Base-by-base conservation (phyloP, 2,329 filamentous ascomycete genomes). In the Sporothrix curviconia region DNA sequence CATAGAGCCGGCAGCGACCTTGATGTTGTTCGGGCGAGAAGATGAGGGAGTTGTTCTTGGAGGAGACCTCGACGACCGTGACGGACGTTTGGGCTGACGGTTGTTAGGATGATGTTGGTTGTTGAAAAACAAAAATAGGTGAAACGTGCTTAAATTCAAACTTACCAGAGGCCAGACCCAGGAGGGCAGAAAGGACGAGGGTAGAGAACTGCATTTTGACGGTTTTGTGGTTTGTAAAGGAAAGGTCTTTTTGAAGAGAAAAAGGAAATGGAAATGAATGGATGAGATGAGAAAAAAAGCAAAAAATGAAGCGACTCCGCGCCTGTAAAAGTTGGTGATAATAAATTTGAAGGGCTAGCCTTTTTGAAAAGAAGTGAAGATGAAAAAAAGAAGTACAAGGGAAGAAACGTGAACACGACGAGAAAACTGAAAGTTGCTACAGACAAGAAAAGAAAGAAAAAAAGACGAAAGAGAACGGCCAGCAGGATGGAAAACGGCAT, bases 21-120 rank as follows among this genome's bases (percentile, higher is more conserved):
- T 76, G 68, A 92, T 69, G 66, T 79, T 84, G 64, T 86, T n/a
- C 77, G 40, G 89, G 89, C 61, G 74, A 82, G 76, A 84, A 92
- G 60, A 74, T 78, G 58, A 87, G 73, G 47, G 74, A 74, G 64
- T 78, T 75, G 66, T 80, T 81, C 61, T 76, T 72, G 24, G 66
- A 72, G 70, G 62, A 56, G 54, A 72, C 74, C 63, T 73, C 70
- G 61, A 81, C 80, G 58, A 91, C 87, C 61, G 81, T 79, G 56
- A 90, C 82, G 24, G 52, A 59, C n/a, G 57, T 59, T 44, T 65
- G 65, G 43, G 60, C 65, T 64, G 49, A 8, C 15, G 25, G 32
- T 51, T 15, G 36, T 66, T 64, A 43, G n/a, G n/a, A n/a, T n/a
- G n/a, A n/a, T n/a, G n/a, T n/a, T n/a, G n/a, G 50, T 42, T 14